Conservation (phyloP, 495 filamentous ascomycete species). For the Penicillium odoratum region DNA sequence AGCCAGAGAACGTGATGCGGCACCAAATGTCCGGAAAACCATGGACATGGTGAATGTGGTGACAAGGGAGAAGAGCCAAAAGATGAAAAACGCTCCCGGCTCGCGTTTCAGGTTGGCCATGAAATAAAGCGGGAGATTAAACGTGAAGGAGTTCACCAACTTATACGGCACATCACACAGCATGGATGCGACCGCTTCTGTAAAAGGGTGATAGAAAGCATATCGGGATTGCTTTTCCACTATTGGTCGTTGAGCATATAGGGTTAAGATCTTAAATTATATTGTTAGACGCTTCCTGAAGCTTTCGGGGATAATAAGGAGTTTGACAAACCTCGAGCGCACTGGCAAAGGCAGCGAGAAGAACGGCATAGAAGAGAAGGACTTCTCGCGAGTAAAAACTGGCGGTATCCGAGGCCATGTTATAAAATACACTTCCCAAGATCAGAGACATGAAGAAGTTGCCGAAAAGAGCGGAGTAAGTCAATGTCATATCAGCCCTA, state of each 20-base stretch:
- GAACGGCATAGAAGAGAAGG: conserved; percentile 82
- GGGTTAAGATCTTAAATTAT: conserved; percentile 54
- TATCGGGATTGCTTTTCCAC: conserved; percentile 90
- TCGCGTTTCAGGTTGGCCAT: background rate
- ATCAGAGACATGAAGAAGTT: conserved; percentile 76
- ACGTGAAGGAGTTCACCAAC: conserved; percentile 14
- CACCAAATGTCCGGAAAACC: conserved; percentile 80
- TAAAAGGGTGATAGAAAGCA: conserved; percentile 85
- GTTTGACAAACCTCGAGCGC: conserved; percentile 54
- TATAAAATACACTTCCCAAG: conserved; percentile 80
- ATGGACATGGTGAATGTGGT: conserved; percentile 70
- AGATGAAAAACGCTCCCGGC: conserved; percentile 8
- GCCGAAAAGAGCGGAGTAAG: conserved; percentile 66
- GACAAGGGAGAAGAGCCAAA: conserved; percentile 62
- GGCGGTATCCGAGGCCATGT: conserved; percentile 62
- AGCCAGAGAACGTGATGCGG: conserved; percentile 74
- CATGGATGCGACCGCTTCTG: conserved; percentile 84
- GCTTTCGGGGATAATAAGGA: background rate
- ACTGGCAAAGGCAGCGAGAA: conserved; percentile 80
- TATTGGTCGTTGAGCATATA: conserved; percentile 84
- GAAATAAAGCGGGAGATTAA: conserved; percentile 3
- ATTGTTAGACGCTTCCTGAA: background rate
- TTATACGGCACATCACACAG: conserved; percentile 75
- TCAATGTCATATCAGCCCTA: conserved; percentile 76
- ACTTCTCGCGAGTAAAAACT: conserved; percentile 77